Evolutionary conservation across 805 yeast genomes (phyloP).

Genomic region (Kluyveromyces aestuarii): DNA sequence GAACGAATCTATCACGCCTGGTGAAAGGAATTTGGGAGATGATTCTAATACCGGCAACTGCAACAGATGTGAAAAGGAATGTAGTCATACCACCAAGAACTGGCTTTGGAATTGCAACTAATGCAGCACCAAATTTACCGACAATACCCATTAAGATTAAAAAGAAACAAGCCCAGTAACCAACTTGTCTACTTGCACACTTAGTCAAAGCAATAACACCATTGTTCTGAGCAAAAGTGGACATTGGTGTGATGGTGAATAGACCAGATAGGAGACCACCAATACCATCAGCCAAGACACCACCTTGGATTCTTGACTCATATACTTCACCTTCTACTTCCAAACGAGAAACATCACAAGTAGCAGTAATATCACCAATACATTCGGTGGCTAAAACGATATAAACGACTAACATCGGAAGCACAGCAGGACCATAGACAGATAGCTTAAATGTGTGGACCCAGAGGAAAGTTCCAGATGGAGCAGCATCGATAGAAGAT

Average conservation of each 20-base stretch:
- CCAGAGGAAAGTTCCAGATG: slow-evolving; percentile 81
- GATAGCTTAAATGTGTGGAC: slow-evolving; percentile 69
- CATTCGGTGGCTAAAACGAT: slow-evolving; percentile 85
- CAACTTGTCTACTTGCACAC: slow-evolving; percentile 79
- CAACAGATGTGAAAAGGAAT: slow-evolving; percentile 66
- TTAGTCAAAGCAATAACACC: slow-evolving; percentile 90
- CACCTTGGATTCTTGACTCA: slow-evolving; percentile 88
- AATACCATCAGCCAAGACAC: slow-evolving; percentile 80
- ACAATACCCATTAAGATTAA: slow-evolving; percentile 80
- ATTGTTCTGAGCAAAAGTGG: slow-evolving; percentile 90
- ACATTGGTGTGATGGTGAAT: slow-evolving; percentile 80
- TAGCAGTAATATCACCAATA: slow-evolving; percentile 91
- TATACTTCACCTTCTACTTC: slow-evolving; percentile 75
- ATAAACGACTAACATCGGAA: slow-evolving; percentile 79
- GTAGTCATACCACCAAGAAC: slow-evolving; percentile 86
- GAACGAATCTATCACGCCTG: slow-evolving; percentile 64
- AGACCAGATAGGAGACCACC: slow-evolving; percentile 71
- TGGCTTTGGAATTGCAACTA: slow-evolving; percentile 70
- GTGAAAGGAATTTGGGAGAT: slow-evolving; percentile 46
- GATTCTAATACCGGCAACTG: slow-evolving; percentile 64
- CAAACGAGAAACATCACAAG: slow-evolving; percentile 81
- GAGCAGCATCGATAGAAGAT: slow-evolving; percentile 54
- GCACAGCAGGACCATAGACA: slow-evolving; percentile 77
- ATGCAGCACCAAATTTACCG: slow-evolving; percentile 82
- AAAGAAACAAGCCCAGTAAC: slow-evolving; percentile 74